These are phyloP conservation scores for Aspergillus aculeatinus DNA, from an alignment of 2,329 filamentous ascomycete species.

Conservation along the genomic window DNA sequence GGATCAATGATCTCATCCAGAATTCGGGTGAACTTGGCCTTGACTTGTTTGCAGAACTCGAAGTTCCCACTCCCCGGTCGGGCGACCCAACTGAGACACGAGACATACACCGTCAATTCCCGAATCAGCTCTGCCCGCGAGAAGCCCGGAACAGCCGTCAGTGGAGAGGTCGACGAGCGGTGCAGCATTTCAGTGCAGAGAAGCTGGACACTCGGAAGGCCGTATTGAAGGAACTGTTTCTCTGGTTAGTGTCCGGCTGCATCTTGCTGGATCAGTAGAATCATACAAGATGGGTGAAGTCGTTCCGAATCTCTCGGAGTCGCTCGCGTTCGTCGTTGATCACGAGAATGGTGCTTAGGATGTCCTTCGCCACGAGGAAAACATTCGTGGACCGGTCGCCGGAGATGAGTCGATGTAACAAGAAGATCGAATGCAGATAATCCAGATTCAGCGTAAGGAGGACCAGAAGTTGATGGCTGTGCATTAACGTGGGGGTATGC, in stretches of 20 bases:
- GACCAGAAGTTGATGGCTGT: background rate
- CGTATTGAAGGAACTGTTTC: background rate
- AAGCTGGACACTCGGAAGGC: background rate
- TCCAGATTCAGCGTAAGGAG: background rate
- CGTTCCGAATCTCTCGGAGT: background rate
- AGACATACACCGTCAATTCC: background rate
- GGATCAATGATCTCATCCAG: conserved; percentile 4
- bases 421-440: background rate
- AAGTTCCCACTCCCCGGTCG: background rate
- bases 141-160: background rate
- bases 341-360: background rate
- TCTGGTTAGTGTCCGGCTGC: background rate
- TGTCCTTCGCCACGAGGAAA: background rate
- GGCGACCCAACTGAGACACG: background rate
- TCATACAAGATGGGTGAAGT: background rate
- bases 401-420: background rate
- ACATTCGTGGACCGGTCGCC: background rate
- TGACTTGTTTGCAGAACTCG: conserved; percentile 3
- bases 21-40: conserved; percentile 2
- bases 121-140: background rate
- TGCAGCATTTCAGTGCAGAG: background rate
- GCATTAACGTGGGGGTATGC: background rate
- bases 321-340: background rate
- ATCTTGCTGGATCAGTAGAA: background rate
- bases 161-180: background rate